Evolutionary conservation across 192 early-diverging fungal genomes (phyloP).

Genomic region (Linnemannia exigua): DNA sequence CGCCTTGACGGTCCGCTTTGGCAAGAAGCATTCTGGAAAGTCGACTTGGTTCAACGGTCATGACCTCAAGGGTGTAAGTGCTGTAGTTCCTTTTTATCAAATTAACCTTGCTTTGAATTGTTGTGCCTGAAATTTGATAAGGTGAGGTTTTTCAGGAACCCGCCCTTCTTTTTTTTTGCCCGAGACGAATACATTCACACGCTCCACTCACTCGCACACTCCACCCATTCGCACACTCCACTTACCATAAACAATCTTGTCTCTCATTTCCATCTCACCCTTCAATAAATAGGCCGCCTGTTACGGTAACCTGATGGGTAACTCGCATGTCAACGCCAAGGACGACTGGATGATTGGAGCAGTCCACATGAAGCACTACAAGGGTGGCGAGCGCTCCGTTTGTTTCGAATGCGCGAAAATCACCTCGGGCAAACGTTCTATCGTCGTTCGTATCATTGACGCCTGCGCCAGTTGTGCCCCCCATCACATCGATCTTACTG

Average conservation of each 20-base stretch:
- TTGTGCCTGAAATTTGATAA: no score
- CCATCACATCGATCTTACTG: conserved; percentile 53
- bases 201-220: no score
- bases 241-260: no score
- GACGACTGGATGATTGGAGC: conserved; percentile 53
- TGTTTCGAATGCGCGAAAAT: conserved; percentile 55
- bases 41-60: conserved; percentile 54
- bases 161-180: no score
- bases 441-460: conserved; percentile 53
- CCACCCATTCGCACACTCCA: no score
- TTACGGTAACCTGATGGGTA: conserved; percentile 42
- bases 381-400: conserved; percentile 20
- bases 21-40: conserved; percentile 15
- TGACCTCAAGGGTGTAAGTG: conserved; percentile 48
- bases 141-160: no score
- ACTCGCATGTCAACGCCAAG: conserved; percentile 38
- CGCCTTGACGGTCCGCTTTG: conserved; percentile 22
- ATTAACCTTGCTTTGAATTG: no score
- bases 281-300: conserved; percentile 40
- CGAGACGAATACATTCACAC: no score
- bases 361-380: conserved; percentile 38
- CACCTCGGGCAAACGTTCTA: conserved; percentile 15
- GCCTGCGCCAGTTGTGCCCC: conserved; percentile 47
- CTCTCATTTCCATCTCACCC: no score
- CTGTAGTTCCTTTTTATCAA: background rate